Evolutionary conservation across 2,329 filamentous ascomycete species (phyloP).

Genomic region (Blumeria hordei): DNA sequence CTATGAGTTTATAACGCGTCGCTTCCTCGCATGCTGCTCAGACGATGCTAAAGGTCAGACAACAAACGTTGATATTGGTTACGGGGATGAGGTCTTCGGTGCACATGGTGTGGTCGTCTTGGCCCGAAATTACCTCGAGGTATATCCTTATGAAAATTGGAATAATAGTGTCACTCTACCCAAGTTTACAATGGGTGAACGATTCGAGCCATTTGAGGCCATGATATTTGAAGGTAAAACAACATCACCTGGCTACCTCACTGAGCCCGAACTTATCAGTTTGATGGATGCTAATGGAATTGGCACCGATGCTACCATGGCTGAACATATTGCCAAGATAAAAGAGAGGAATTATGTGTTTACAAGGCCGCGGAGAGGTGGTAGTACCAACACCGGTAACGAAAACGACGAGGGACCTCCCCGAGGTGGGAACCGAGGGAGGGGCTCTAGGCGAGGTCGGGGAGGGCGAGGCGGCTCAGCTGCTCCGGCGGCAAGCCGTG

Average conservation of each 20-base stretch:
- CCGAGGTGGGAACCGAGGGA: conserved; percentile 16
- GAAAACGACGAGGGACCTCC: conserved; percentile 10
- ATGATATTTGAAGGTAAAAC: conserved; percentile 85
- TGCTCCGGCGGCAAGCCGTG: conserved; percentile 17
- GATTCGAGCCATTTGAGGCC: conserved; percentile 70
- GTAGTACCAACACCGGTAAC: conserved; percentile 3
- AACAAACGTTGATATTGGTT: conserved; percentile 69
- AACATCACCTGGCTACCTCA: conserved; percentile 59
- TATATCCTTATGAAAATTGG: conserved; percentile 95
- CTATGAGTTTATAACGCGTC: conserved; percentile 78
- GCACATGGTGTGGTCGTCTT: conserved; percentile 66
- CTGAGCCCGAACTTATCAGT: conserved; percentile 82
- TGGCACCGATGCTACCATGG: conserved; percentile 96
- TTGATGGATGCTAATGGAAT: conserved; percentile 98
- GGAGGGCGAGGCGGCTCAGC: conserved; percentile 18
- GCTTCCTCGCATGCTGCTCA: conserved; percentile 88
- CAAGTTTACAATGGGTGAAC: conserved; percentile 53
- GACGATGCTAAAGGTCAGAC: conserved; percentile 74
- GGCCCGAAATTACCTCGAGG: conserved; percentile 78
- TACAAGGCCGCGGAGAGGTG: conserved; percentile 26
- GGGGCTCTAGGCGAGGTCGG: conserved; percentile 19
- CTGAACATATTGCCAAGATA: conserved; percentile 91
- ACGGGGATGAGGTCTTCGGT: conserved; percentile 62
- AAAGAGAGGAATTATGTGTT: conserved; percentile 72
- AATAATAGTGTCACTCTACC: conserved; percentile 67